Base-by-base conservation (phyloP, 768 basidiomycete species). In the Epithele typhae region DNA sequence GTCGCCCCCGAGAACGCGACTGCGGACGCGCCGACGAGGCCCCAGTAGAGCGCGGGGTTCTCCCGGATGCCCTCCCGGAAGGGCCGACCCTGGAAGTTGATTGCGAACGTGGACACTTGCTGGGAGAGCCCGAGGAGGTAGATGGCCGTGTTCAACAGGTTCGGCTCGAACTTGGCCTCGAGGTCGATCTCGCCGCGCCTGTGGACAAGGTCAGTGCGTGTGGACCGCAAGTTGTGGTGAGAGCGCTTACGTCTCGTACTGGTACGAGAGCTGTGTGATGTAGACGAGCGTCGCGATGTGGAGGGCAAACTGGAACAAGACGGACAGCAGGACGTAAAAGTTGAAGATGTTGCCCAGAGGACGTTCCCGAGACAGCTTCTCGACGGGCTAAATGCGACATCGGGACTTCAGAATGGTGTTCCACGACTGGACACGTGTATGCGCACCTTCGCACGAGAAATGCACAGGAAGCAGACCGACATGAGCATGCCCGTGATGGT, bases 41-140 rank as follows among this genome's bases (percentile, higher is more conserved):
- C 96, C 73, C 84, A 98, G 66, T 79, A 97, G 17, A 99, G 63
- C n/a, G 92, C 87, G 3, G 84, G 71, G 66, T 99, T 99, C 68
- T 99, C 96, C 3, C 90, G 79, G 61, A 99, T 97, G 30, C 92
- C 92, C 68, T 99, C 96, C 25, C 96, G 84, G 84, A 98, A 99
- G 0, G 96, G 96, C 27, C 96, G 87, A 8, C 96, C 96, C 78
- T 89, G 60, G 78, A 94, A 99, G 72, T 99, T 99, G 71, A 98
- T 92, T 3, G 93, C 85, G 60, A 99, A 98, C 0, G 96, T 98
- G 6, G 95, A 98, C 2, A 99, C 95, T 65, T 99, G 96, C 64
- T 99, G 95, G 2, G 91, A 94, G 30, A 98, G 77, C 43, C 94
- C 87, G 42, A 99, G 76, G 23, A 98, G 81, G 69, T 94, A 99